phyloP scores from a whole-genome alignment of 2,329 filamentous ascomycete genomes.

The Bimuria novae-zelandiae region DNA sequence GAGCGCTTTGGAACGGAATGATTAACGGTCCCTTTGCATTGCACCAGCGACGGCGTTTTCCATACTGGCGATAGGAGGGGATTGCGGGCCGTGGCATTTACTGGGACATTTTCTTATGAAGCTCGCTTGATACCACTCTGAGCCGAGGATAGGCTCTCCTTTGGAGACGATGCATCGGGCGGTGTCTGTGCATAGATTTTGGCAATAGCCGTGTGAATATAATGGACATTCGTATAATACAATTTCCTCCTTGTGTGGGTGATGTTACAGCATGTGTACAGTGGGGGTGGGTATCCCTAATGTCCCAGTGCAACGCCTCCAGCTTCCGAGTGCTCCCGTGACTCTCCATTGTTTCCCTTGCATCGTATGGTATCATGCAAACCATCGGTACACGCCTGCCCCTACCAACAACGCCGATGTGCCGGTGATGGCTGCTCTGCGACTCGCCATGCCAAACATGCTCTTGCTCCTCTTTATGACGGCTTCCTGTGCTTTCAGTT shows the following conservation, averaged over 20 bases:
- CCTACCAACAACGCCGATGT: conserved; percentile 49
- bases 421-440: conserved; percentile 48
- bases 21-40: conserved; percentile 11
- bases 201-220: not conserved
- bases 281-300: not conserved
- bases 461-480: conserved; percentile 49
- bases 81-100: conserved; percentile 4
- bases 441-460: conserved; percentile 48
- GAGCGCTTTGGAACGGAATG: not conserved
- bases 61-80: conserved; percentile 1
- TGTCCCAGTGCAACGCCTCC: not conserved
- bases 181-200: not conserved
- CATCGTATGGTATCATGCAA: conserved; percentile 14
- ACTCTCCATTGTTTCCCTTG: not conserved
- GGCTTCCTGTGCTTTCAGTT: conserved; percentile 48
- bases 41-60: conserved; percentile 15
- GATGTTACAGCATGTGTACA: not conserved
- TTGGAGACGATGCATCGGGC: not conserved
- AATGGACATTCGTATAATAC: not conserved
- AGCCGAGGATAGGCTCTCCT: conserved; percentile 4
- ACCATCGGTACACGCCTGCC: conserved; percentile 50
- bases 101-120: conserved; percentile 5
- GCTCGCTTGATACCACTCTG: conserved; percentile 10
- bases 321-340: not conserved
- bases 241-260: not conserved